phyloP scores from a whole-genome alignment of 805 yeast species.

The Cyberlindnera mississippiensis region DNA sequence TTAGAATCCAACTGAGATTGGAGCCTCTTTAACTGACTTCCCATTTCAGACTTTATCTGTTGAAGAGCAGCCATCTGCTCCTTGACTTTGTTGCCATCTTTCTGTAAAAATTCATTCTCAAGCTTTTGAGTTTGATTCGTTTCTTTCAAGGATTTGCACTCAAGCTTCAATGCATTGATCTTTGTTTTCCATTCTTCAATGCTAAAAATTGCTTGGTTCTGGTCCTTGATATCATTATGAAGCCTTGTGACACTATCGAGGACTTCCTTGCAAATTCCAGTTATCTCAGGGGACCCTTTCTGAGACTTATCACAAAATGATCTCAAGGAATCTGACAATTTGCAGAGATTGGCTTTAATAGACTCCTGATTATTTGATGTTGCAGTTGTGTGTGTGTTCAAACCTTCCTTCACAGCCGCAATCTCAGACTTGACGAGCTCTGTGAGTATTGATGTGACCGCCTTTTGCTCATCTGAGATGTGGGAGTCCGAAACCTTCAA shows the following conservation, averaged over 20 bases:
- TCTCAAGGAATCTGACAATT: background rate
- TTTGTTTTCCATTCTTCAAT: constrained; percentile 6
- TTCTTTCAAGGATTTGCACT: constrained; percentile 4
- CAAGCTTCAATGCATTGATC: background rate
- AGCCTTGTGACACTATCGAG: constrained; percentile 14
- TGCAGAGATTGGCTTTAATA: background rate
- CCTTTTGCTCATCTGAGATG: background rate
- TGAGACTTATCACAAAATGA: background rate
- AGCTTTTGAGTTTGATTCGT: background rate
- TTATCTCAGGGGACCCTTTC: background rate
- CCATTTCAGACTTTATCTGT: background rate
- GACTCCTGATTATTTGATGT: background rate
- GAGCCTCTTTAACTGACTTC: constrained; percentile 2
- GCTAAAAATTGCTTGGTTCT: constrained; percentile 9
- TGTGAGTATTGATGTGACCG: background rate
- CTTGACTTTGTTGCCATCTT: background rate
- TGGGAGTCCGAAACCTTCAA: constrained; percentile 1
- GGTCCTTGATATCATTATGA: constrained; percentile 22
- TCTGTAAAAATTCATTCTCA: background rate
- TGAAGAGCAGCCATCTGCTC: constrained; percentile 1
- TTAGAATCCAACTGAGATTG: background rate
- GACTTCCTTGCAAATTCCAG: background rate
- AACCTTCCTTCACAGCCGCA: background rate
- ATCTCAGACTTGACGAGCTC: background rate
- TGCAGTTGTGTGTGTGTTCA: background rate